Evolutionary conservation across 495 filamentous ascomycete species (phyloP).

Genomic region (Astrothelium subdiscretum): DNA sequence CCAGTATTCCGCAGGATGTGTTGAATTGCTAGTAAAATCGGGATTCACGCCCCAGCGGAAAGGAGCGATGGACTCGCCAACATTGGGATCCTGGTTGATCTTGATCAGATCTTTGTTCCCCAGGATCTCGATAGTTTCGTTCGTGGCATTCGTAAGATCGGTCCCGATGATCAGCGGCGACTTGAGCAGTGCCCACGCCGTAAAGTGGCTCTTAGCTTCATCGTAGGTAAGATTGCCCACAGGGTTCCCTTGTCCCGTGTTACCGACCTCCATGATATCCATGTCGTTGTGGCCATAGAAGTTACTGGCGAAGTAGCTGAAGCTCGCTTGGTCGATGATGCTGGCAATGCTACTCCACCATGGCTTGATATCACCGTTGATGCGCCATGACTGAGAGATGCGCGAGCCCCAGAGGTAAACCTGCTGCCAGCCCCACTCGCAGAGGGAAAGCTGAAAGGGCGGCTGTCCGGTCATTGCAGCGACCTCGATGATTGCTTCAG

Average conservation of each 20-base stretch:
- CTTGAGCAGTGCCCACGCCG: constrained; percentile 16
- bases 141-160: constrained; percentile 12
- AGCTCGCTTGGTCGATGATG: constrained; percentile 12
- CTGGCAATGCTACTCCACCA: constrained; percentile 12
- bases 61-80: constrained; percentile 11
- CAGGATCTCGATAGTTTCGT: constrained; percentile 13
- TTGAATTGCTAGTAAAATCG: constrained; percentile 13
- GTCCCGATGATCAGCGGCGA: constrained; percentile 17
- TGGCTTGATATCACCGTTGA: constrained; percentile 13
- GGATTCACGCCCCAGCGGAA: constrained; percentile 15
- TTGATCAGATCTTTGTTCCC: constrained; percentile 17
- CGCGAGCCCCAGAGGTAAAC: constrained; percentile 14
- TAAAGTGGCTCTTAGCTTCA: constrained; percentile 15
- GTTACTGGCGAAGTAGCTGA: constrained; percentile 9
- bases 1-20: constrained; percentile 17
- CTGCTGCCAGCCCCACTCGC: constrained; percentile 17
- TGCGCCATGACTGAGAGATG: constrained; percentile 17
- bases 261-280: constrained; percentile 15
- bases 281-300: constrained; percentile 14
- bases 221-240: constrained; percentile 16
- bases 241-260: constrained; percentile 12
- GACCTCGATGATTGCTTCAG: constrained; percentile 10
- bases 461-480: neutral
- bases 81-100: constrained; percentile 19
- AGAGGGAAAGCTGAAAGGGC: constrained; percentile 10